Evolutionary conservation across 2,329 filamentous ascomycete genomes (phyloP).

Genomic region (Stemphylium lycopersici): DNA sequence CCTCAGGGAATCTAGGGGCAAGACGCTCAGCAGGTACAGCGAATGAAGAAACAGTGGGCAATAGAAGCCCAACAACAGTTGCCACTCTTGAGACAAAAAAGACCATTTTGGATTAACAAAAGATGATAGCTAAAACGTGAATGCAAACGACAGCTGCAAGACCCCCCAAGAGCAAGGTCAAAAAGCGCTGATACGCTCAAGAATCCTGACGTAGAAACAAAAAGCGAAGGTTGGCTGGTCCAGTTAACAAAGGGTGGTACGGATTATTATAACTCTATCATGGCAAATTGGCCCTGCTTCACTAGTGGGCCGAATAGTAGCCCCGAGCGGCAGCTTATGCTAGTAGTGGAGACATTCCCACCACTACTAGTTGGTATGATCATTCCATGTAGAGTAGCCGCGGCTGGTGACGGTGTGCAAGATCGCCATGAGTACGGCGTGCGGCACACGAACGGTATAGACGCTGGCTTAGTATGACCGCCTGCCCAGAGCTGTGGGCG

Average conservation of each 20-base stretch:
- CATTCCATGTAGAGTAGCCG: slow-evolving; percentile 15
- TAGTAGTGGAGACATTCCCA: slow-evolving; percentile 28
- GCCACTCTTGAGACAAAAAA: slow-evolving; percentile 3
- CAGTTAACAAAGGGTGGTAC: slow-evolving; percentile 22
- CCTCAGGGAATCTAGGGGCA: slow-evolving; percentile 15
- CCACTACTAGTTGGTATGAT: slow-evolving; percentile 22
- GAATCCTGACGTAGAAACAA: slow-evolving; percentile 11
- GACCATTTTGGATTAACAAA: slow-evolving; percentile 16
- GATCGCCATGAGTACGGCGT: slow-evolving; percentile 25
- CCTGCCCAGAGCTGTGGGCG: slow-evolving; percentile 8
- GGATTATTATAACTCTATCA: slow-evolving; percentile 22
- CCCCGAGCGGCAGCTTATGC: slow-evolving; percentile 13
- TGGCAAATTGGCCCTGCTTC: slow-evolving; percentile 16
- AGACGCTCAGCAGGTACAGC: slow-evolving; percentile 19
- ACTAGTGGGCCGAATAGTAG: slow-evolving; percentile 19
- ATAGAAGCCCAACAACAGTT: slow-evolving; percentile 22
- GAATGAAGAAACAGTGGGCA: slow-evolving; percentile 23
- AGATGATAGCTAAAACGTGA: slow-evolving; percentile 13
- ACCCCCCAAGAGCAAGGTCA: slow-evolving; percentile 1
- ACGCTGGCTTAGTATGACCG: slow-evolving; percentile 12
- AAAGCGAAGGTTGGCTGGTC: slow-evolving; percentile 15
- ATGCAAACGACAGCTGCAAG: slow-evolving; percentile 4
- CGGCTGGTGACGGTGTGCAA: slow-evolving; percentile 16
- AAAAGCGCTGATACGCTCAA: slow-evolving; percentile 5
- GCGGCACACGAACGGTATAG: slow-evolving; percentile 21